phyloP scores from a whole-genome alignment of 1,284 basidiomycete genomes.

The Mycosarcoma mackinlayi region DNA sequence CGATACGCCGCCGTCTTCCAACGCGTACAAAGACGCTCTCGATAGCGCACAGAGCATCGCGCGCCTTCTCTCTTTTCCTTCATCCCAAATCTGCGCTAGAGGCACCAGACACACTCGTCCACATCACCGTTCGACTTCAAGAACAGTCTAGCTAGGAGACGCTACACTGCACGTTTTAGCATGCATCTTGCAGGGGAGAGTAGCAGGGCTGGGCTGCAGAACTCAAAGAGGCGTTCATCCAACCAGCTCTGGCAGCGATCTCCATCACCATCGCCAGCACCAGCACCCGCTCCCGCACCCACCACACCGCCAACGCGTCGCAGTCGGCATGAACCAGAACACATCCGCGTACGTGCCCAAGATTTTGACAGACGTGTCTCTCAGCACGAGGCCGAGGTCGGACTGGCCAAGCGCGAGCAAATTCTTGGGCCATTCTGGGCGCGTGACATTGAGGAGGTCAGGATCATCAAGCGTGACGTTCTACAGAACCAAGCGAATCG shows the following conservation, averaged over 20 bases:
- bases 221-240: slow-evolving; percentile 6
- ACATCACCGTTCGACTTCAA: too few species aligned
- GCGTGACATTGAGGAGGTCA: slow-evolving; percentile 34
- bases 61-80: neutral
- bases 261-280: slow-evolving; percentile 24
- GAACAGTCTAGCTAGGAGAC: too few species aligned
- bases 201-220: slow-evolving; percentile 31
- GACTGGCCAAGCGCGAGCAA: slow-evolving; percentile 15
- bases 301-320: slow-evolving; percentile 39
- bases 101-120: neutral
- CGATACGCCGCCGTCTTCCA: too few species aligned
- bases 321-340: slow-evolving; percentile 36
- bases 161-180: too few species aligned
- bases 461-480: slow-evolving; percentile 32
- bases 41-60: neutral
- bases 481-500: slow-evolving; percentile 4
- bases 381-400: slow-evolving; percentile 4
- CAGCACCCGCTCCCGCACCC: slow-evolving; percentile 31
- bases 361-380: slow-evolving; percentile 20
- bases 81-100: too few species aligned
- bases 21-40: too few species aligned
- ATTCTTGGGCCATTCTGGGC: slow-evolving; percentile 53
- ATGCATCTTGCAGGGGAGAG: slow-evolving; percentile 45
- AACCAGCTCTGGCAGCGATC: slow-evolving; percentile 7
- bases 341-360: slow-evolving; percentile 15